Base-by-base conservation (phyloP, 1,284 basidiomycete species). In the Ganoderma resinaceum region DNA sequence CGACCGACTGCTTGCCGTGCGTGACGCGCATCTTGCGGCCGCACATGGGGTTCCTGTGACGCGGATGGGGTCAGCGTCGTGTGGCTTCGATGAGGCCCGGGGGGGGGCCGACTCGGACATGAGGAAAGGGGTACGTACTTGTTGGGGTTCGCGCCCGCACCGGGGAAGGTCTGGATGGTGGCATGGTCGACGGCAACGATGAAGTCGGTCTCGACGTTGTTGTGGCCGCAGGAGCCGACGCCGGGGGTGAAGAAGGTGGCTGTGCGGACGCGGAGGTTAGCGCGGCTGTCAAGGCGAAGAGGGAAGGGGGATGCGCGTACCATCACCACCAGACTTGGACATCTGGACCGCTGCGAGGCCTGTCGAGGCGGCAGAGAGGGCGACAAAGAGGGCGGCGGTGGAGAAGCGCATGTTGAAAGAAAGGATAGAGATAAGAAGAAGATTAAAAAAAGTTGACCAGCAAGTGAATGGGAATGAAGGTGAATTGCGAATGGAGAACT, bases 21-120 rank as follows among this genome's bases (percentile, higher is more conserved):
- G 66, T 66, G 37, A 65, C 65, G 72, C 75, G 78, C 78, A 81
- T 72, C 63, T 75, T 71, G 73, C 76, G 76, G 37, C 76, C 75
- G 70, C 81, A 80, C 43, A 82, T 79, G 20, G 80, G 80, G 77
- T 82, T 82, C 42, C 71, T 72, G 53, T 14, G 57, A 11, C 26
- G 38, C 31, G 66, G 12, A 29, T 26, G n/a, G n/a, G n/a, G 23
- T 37, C 38, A 49, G 69, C 57, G 38, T 29, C 49, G n/a, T 37
- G 61, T 31, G 6, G 23, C 2, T n/a, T 12, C 9, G 23, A 5
- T 3, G 66, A 38, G 14, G 8, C 20, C 14, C 16, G 35, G 38
- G 37, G 11, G 49, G 5, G 2, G 16, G 20, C 3, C 26, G 42
- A 26, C 20, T 58, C 65, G 46, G 20, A 70, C 61, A 4, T 61